Base-by-base conservation (phyloP, 345 rosid genomes). In the Lepidium didymum region DNA sequence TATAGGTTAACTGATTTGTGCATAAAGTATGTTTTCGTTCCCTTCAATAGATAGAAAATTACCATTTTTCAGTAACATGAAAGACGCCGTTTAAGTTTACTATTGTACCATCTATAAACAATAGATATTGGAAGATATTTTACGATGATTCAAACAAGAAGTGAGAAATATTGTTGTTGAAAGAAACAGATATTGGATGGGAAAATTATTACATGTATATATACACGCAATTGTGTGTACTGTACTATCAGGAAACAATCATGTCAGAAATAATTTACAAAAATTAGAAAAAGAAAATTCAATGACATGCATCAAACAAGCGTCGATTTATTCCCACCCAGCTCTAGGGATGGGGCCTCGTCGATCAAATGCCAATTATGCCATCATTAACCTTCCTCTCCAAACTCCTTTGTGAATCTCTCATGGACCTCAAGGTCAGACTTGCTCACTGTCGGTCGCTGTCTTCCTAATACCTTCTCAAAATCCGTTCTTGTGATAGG, bases 341-440 rank as follows among this genome's bases (percentile, higher is more conserved):
- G n/a, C n/a, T n/a, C n/a, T n/a, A n/a, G n/a, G n/a, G n/a, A n/a
- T n/a, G n/a, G n/a, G n/a, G n/a, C n/a, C n/a, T n/a, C n/a, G n/a
- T n/a, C n/a, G n/a, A n/a, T n/a, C n/a, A n/a, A n/a, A 27, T 51
- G 54, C 34, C 35, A 21, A 15, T 14, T 6, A 27, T 51, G 54
- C 34, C 35, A 53, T 14, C 64, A 46, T 85, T 73, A 88, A 58
- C 96, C 97, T 78, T 91, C 96, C 83, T 91, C 96, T 40, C 97
- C 97, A 75, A 89, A 91, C 76, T 89, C 97, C 68, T 83, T 83
- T 5, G 97, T 91, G 83, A 91, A 91, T 81, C 89, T 87, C 82
- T 87, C 97, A n/a, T 91, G 97, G 62, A 91, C 87, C 18, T 89
- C 94, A 10, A 91, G 82, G 74, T 91, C 97, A 29, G 78, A 9